Evolutionary conservation across 1,139 yeast genomes (phyloP).

Genomic region (Tardiomyces digboiensis): DNA sequence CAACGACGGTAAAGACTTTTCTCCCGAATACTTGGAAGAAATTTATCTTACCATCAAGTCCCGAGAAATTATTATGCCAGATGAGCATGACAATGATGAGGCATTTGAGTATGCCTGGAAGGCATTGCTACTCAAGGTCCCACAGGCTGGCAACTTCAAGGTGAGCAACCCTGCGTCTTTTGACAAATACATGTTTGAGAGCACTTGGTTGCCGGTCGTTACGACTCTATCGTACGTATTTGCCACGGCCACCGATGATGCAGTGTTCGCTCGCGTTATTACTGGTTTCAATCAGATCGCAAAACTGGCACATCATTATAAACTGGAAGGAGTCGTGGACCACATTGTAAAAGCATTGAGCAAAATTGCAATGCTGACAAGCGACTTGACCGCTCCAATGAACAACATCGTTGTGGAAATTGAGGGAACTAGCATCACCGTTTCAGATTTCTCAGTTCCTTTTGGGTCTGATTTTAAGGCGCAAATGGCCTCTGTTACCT

Average conservation of each 20-base stretch:
- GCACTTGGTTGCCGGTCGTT: conserved; percentile 51
- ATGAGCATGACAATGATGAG: conserved; percentile 79
- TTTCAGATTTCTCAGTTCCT: conserved; percentile 72
- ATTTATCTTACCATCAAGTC: conserved; percentile 75
- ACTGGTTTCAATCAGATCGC: conserved; percentile 83
- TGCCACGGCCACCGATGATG: conserved; percentile 85
- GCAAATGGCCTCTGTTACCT: conserved; percentile 77
- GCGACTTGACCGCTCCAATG: conserved; percentile 28
- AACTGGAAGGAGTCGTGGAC: conserved; percentile 49
- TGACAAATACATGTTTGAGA: conserved; percentile 61
- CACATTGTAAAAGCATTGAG: conserved; percentile 54
- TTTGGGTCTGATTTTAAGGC: conserved; percentile 91
- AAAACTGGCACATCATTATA: conserved; percentile 58
- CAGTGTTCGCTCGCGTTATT: conserved; percentile 77
- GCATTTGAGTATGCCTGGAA: conserved; percentile 96
- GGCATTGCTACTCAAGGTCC: conserved; percentile 47
- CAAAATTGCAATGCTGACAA: conserved; percentile 40
- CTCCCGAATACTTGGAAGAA: conserved; percentile 63
- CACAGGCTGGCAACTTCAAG: conserved; percentile 20
- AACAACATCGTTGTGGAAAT: conserved; percentile 32
- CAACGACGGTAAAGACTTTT: conserved; percentile 57
- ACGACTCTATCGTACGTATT: conserved; percentile 68
- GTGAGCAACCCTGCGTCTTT: conserved; percentile 9
- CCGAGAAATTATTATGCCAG: conserved; percentile 94
- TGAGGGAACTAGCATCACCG: conserved; percentile 46